A percentile compares a stretch with the other conserved stretches of the same genome.
These are phyloP conservation scores for Amphichorda felina DNA, from an alignment of 2,329 filamentous ascomycete genomes.

Conservation along the genomic window DNA sequence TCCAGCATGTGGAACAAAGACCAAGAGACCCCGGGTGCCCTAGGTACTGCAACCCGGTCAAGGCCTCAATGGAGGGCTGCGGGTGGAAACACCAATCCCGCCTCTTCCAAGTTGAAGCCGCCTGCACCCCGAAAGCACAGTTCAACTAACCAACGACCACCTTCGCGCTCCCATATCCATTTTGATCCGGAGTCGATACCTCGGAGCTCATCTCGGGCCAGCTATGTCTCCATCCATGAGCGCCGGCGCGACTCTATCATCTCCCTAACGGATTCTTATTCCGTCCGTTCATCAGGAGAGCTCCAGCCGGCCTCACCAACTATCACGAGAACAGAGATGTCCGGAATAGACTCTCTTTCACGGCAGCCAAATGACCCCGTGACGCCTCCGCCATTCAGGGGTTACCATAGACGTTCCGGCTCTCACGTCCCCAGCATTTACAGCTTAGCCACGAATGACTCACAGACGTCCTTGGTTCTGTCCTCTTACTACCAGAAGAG, in stretches of 20 bases:
- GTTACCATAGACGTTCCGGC: conserved; percentile 10
- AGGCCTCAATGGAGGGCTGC: conserved; percentile 12
- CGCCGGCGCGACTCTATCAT: conserved; percentile 39
- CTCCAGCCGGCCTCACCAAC: conserved; percentile 32
- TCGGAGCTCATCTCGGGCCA: conserved; percentile 31
- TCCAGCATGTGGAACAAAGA: conserved; percentile 39
- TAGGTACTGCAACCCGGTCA: conserved; percentile 6
- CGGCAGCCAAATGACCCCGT: background rate
- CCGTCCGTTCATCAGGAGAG: conserved; percentile 33
- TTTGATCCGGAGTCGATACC: conserved; percentile 16
- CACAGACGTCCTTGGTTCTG: conserved; percentile 39
- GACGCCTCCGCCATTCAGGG: conserved; percentile 3
- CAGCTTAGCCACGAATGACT: conserved; percentile 44
- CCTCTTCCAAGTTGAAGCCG: conserved; percentile 2
- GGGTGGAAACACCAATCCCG: conserved; percentile 4
- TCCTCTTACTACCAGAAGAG: conserved; percentile 36
- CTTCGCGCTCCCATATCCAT: conserved; percentile 2
- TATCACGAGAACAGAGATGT: conserved; percentile 12
- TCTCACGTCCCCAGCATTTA: conserved; percentile 43
- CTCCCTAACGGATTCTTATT: conserved; percentile 43
- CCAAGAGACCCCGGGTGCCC: conserved; percentile 11
- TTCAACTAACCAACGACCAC: background rate
- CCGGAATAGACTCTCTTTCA: conserved; percentile 9
- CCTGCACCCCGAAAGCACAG: background rate
- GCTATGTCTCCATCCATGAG: conserved; percentile 38